These are phyloP conservation scores for Chlamydomonas asymmetrica DNA, from an alignment of 139 green algal species.

Conservation along the genomic window DNA sequence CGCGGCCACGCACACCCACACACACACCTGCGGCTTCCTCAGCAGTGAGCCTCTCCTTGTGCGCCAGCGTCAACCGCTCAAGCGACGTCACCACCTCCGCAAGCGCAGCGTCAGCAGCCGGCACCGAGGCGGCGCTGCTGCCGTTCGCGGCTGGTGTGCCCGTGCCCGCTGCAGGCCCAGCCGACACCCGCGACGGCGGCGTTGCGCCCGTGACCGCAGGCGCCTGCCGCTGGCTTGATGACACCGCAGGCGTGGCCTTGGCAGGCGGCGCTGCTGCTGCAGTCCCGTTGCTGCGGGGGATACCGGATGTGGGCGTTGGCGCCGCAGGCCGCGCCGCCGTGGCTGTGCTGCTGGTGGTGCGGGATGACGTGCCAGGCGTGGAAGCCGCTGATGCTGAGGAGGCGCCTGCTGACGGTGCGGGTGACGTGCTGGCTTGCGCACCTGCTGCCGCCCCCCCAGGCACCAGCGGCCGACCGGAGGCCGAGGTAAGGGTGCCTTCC, in stretches of 20 bases:
- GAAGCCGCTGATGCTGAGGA: no score
- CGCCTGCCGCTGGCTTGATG: not conserved
- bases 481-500: not conserved
- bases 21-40: conserved; percentile 22
- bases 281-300: conserved; percentile 3
- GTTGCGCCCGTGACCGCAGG: not conserved
- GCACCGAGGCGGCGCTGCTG: not conserved
- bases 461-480: not conserved
- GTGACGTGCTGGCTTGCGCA: no score
- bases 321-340: not conserved
- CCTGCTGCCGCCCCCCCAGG: no score
- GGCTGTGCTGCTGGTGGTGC: not conserved
- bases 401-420: no score
- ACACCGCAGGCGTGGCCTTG: not conserved
- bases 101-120: not conserved
- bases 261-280: not conserved
- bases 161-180: no score
- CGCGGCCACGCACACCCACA: not conserved
- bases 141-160: not conserved
- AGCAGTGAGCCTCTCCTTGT: conserved; percentile 7
- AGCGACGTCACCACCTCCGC: conserved; percentile 6
- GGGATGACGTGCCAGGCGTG: no score
- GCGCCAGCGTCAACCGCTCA: conserved; percentile 13
- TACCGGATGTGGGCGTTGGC: not conserved
- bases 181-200: not conserved